Conservation (phyloP, 108 stramenopile species). For the Skeletonema grethae region DNA sequence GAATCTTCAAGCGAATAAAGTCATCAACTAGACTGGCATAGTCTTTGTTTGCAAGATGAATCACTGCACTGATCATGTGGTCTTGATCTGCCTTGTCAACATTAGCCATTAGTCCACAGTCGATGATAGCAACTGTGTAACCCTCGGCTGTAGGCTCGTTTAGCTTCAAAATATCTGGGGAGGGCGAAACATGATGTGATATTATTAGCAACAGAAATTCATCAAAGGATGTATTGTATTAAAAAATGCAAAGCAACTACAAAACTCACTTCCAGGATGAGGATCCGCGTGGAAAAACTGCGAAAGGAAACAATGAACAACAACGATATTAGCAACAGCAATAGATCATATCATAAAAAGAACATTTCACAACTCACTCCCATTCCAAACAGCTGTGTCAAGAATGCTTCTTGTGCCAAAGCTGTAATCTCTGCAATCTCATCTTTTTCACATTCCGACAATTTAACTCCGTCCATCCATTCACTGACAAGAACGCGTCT, state of each 20-base stretch:
- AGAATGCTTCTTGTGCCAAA: conserved; percentile 85
- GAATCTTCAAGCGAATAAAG: conserved; percentile 81
- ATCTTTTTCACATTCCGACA: conserved; percentile 59
- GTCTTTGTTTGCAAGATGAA: conserved; percentile 91
- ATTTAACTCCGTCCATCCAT: conserved; percentile 89
- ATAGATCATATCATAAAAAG: no score
- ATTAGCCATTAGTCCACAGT: conserved; percentile 88
- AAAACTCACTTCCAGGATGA: conserved; percentile 26
- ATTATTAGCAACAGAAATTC: not conserved
- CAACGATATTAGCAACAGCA: no score
- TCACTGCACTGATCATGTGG: conserved; percentile 84
- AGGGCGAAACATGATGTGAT: conserved; percentile 37
- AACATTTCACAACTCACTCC: conserved; percentile 33
- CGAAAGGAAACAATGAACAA: no score
- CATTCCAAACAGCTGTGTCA: conserved; percentile 76
- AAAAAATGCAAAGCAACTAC: not conserved
- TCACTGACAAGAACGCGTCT: conserved; percentile 80
- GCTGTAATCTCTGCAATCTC: conserved; percentile 74
- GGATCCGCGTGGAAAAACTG: conserved; percentile 67
- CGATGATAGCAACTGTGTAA: conserved; percentile 76
- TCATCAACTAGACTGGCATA: conserved; percentile 88
- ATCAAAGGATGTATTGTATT: not conserved
- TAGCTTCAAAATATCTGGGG: conserved; percentile 74
- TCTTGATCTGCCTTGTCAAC: conserved; percentile 76
- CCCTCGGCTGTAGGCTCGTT: conserved; percentile 72